Evolutionary conservation across 495 filamentous ascomycete species (phyloP).

Genomic region (Jackrogersella multiformis): DNA sequence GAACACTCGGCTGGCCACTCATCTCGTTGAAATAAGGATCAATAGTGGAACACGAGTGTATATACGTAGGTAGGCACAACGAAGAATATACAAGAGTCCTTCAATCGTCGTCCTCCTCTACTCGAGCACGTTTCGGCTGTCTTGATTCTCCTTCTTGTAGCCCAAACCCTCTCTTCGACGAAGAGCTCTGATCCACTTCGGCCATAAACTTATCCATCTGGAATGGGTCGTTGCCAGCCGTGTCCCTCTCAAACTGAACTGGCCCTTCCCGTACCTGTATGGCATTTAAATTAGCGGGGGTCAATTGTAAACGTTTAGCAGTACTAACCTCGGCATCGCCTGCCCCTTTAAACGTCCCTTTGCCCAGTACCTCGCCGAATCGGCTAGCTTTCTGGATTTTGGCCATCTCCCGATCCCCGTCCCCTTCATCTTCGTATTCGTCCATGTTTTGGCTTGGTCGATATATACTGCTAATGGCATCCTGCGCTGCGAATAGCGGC

Average conservation of each 20-base stretch:
- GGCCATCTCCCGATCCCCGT: constrained; percentile 81
- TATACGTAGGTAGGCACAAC: not conserved
- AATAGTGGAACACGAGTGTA: not conserved
- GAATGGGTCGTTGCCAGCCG: constrained; percentile 77
- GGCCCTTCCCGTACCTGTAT: constrained; percentile 80
- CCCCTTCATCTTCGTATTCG: constrained; percentile 78
- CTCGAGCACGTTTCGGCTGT: constrained; percentile 76
- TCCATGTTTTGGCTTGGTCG: constrained; percentile 78
- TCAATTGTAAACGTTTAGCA: constrained; percentile 13
- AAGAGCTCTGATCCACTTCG: constrained; percentile 72
- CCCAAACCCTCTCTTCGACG: constrained; percentile 81
- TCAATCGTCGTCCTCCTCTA: constrained; percentile 75
- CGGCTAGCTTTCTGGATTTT: constrained; percentile 83
- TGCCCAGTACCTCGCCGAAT: constrained; percentile 85
- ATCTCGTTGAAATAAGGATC: not conserved
- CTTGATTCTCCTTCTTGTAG: constrained; percentile 78
- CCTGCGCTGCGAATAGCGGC: constrained; percentile 94
- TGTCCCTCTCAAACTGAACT: constrained; percentile 97
- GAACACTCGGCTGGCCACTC: not conserved
- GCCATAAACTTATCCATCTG: constrained; percentile 91
- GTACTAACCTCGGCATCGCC: constrained; percentile 81
- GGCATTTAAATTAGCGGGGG: constrained; percentile 42
- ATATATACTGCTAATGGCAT: constrained; percentile 96
- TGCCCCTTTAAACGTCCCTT: constrained; percentile 89
- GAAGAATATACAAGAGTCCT: not conserved